phyloP scores from a whole-genome alignment of 495 filamentous ascomycete genomes.

The Hypoxylon trugodes region DNA sequence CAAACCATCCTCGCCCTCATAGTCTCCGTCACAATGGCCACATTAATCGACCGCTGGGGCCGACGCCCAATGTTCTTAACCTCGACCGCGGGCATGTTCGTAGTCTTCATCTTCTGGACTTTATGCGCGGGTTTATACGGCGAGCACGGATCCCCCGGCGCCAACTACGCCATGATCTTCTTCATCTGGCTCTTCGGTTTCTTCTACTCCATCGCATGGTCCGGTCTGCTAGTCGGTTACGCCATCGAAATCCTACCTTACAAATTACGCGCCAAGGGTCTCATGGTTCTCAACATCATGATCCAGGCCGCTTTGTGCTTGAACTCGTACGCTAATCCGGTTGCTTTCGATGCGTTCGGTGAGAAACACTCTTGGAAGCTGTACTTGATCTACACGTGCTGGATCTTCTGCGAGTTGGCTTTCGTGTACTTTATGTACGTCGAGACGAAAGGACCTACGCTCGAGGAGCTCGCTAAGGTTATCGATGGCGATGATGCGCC shows the following conservation, averaged over 20 bases:
- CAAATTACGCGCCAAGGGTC: constrained; percentile 68
- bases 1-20: constrained; percentile 62
- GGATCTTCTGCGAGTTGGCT: constrained; percentile 64
- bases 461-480: constrained; percentile 70
- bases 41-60: constrained; percentile 68
- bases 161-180: constrained; percentile 61
- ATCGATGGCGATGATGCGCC: constrained; percentile 67
- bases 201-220: constrained; percentile 69
- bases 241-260: constrained; percentile 77
- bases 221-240: constrained; percentile 71
- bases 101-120: constrained; percentile 66
- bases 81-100: constrained; percentile 67
- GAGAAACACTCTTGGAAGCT: constrained; percentile 62
- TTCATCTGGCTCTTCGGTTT: constrained; percentile 64
- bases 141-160: constrained; percentile 47
- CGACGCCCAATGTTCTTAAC: constrained; percentile 66
- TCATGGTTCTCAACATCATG: constrained; percentile 61
- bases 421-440: constrained; percentile 73
- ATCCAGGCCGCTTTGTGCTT: constrained; percentile 61
- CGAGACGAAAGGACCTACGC: constrained; percentile 69
- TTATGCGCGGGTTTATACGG: constrained; percentile 52
- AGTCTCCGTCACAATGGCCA: constrained; percentile 61
- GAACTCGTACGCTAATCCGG: constrained; percentile 68
- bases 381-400: constrained; percentile 70
- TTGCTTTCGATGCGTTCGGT: constrained; percentile 62